Evolutionary conservation across 306 rosid species (phyloP).

Genomic region (Lotus japonicus): DNA sequence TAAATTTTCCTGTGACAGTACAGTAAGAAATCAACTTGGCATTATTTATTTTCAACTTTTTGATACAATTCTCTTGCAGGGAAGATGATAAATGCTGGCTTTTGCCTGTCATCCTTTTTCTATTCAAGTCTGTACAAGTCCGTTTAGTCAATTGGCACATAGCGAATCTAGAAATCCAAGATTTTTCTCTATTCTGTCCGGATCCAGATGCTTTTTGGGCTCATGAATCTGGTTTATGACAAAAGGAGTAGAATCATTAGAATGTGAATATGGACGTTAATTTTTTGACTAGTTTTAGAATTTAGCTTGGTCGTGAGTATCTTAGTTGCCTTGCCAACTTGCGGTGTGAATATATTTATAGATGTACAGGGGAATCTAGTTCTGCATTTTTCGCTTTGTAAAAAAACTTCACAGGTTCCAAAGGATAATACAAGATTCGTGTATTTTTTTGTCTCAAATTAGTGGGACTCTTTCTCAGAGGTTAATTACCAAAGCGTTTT

Average conservation of each 20-base stretch:
- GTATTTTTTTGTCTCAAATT: neutral
- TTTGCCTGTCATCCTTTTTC: constrained; percentile 72
- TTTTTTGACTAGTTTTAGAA: constrained; percentile 12
- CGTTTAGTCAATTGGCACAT: constrained; percentile 90
- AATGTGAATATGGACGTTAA: constrained; percentile 13
- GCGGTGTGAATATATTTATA: constrained; percentile 45
- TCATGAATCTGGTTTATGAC: constrained; percentile 56
- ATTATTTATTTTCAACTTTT: neutral
- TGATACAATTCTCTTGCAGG: constrained; percentile 44
- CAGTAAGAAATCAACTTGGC: neutral
- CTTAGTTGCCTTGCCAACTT: constrained; percentile 8
- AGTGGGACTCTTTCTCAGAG: neutral
- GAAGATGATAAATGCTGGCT: constrained; percentile 94
- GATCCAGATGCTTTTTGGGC: constrained; percentile 98
- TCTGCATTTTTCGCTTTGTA: constrained; percentile 34
- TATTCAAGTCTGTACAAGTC: constrained; percentile 70
- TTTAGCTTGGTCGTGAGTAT: constrained; percentile 16
- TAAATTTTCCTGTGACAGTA: neutral
- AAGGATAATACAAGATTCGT: constrained; percentile 1
- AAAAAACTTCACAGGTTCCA: constrained; percentile 10
- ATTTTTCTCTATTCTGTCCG: constrained; percentile 74
- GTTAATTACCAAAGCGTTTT: neutral
- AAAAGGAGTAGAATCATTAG: neutral
- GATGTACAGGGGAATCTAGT: constrained; percentile 44
- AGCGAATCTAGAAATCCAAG: constrained; percentile 81